Base-by-base conservation (phyloP, 2,329 filamentous ascomycete species). In the Colletotrichum lini region DNA sequence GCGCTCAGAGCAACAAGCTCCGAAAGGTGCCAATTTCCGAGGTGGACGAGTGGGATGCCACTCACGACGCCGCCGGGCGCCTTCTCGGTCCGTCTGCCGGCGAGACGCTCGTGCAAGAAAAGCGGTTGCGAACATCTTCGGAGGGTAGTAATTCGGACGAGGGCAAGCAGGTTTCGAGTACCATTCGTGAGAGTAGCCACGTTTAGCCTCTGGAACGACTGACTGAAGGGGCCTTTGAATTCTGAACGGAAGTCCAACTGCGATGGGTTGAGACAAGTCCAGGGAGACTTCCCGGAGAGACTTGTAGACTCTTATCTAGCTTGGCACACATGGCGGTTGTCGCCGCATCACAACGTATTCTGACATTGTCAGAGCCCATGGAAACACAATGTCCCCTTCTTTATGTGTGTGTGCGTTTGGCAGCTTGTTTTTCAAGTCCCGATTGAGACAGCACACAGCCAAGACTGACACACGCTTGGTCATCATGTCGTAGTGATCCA, bases 21-120 rank as follows among this genome's bases (percentile, higher is more conserved):
- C 81, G 89, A 13, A 89, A 87, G 72, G 83, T 92, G 1, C 86
- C 88, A 0, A 74, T 84, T 0, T 77, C 74, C 0, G 82, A 90
- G 15, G 47, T 92, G 13, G 81, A 78, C 0, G 77, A 77, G n/a
- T 92, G 90, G 90, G 90, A 92, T 77, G 81, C 80, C 0, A 82
- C 82, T 4, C 89, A 92, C 75, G 89, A 91, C 78, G 87, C 84
- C 21, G 75, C 79, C 4, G 82, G 82, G 2, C 75, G 74, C 6
- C 9, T 60, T 13, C 44, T 69, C 4, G 35, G 50, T 4, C 44
- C n/a, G 4, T 45, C 35, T 18, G 35, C 5, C 45, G 15, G n/a
- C 38, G 44, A 49, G 7, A 12, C 21, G 38, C 42, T 38, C 3
- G 62, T 57, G 10, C 12, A 53, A 12, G 64, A 50, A 2, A 67